A percentile compares a stretch with the other conserved stretches of the same genome.
Conservation (phyloP, 352 stramenopile genomes). For the Globisporangium ultimum region DNA sequence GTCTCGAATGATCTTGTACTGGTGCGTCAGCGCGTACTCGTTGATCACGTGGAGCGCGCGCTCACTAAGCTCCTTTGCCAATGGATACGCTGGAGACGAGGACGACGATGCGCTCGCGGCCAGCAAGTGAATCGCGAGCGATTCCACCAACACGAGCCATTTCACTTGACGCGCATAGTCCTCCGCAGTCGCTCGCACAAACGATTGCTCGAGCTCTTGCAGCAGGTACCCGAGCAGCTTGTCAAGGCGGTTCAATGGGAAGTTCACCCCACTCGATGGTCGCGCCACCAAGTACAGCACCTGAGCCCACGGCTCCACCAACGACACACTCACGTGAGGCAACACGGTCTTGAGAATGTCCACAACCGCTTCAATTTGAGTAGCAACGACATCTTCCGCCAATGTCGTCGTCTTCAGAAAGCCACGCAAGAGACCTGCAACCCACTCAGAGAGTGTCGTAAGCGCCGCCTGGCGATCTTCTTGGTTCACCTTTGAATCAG, state of each 20-base stretch:
- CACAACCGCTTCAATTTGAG: slow-evolving; percentile 21
- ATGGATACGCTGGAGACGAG: background rate
- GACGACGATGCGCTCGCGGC: slow-evolving; percentile 12
- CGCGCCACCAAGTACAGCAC: slow-evolving; percentile 49
- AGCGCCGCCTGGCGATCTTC: slow-evolving; percentile 64
- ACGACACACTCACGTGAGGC: slow-evolving; percentile 51
- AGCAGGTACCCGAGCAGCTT: slow-evolving; percentile 32
- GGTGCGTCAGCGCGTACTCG: slow-evolving; percentile 50
- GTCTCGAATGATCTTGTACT: slow-evolving; percentile 82
- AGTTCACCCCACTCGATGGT: slow-evolving; percentile 18
- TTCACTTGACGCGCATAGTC: slow-evolving; percentile 76
- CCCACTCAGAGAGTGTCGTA: slow-evolving; percentile 53
- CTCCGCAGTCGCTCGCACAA: slow-evolving; percentile 48
- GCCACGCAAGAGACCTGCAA: slow-evolving; percentile 37
- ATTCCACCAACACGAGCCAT: slow-evolving; percentile 60
- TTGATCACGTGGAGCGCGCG: slow-evolving; percentile 38
- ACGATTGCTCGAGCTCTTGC: slow-evolving; percentile 52
- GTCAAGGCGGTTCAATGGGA: slow-evolving; percentile 22
- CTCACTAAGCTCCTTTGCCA: slow-evolving; percentile 24
- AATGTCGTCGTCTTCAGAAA: slow-evolving; percentile 25
- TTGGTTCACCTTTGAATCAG: slow-evolving; percentile 32
- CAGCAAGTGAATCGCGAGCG: slow-evolving; percentile 46
- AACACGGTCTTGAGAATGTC: slow-evolving; percentile 39
- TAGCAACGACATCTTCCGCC: slow-evolving; percentile 14
- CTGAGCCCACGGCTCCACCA: slow-evolving; percentile 53